Evolutionary conservation across 768 basidiomycete genomes (phyloP).

Genomic region (Kondoa malvinella): DNA sequence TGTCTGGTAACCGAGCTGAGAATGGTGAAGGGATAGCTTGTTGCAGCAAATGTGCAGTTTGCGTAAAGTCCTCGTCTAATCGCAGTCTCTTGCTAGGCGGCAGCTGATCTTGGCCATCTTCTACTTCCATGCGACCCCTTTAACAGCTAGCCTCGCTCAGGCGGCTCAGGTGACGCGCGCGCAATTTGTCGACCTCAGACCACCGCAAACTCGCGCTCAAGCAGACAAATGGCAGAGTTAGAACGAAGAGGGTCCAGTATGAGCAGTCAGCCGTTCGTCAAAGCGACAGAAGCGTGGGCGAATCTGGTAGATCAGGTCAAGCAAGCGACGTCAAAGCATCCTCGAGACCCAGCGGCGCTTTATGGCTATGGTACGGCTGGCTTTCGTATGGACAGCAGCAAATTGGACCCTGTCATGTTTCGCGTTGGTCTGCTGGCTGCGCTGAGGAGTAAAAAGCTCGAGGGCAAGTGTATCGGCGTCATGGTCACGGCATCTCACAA

Average conservation of each 20-base stretch:
- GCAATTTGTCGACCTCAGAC: no score
- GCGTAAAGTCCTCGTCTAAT: not conserved
- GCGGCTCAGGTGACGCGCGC: no score
- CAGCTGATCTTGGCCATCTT: not conserved
- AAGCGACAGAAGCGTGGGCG: not conserved
- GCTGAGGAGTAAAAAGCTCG: constrained; percentile 75
- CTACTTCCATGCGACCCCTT: not conserved
- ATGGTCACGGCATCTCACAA: constrained; percentile 99
- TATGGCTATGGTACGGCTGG: constrained; percentile 38
- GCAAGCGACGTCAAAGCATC: constrained; percentile 30
- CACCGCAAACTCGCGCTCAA: no score
- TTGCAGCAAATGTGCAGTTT: not conserved
- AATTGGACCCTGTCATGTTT: constrained; percentile 79
- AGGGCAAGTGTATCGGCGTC: constrained; percentile 80
- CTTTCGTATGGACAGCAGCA: constrained; percentile 34
- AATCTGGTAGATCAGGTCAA: constrained; percentile 19
- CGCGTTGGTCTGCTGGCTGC: constrained; percentile 78
- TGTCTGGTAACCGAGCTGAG: not conserved
- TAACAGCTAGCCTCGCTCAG: no score
- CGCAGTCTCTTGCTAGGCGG: not conserved
- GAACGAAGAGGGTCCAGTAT: not conserved
- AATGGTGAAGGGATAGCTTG: not conserved
- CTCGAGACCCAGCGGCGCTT: constrained; percentile 26
- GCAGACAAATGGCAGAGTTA: not conserved
- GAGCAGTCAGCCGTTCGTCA: not conserved